Evolutionary conservation across 805 yeast species (phyloP), one percentile per base, ranked within the genome.

Genomic region (Wickerhamomyces alni): DNA sequence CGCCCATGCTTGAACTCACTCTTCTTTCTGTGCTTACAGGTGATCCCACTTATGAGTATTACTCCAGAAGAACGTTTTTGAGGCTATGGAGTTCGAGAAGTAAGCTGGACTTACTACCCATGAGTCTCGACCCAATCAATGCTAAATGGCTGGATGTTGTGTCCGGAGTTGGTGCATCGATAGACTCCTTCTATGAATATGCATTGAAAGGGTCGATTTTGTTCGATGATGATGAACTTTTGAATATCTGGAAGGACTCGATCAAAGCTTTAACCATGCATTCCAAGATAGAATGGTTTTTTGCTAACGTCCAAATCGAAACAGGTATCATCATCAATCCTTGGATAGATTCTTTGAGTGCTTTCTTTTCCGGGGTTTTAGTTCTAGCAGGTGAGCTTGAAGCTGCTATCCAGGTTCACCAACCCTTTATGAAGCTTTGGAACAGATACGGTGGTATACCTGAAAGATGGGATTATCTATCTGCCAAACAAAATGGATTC

Each of bases 151-250:
- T 67, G 30, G 82, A 82, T 40, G 57, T 70, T 0, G 61, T 78
- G 30, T 76, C 93, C 0, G 96, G 96, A 0, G 70, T 85, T 9
- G 97, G 98, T 2, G 97, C 97, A 0, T 83, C 95, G 2, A 75
- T 87, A 13, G 98, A 89, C 59, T 87, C 96, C 0, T 86, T 86
- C 53, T 89, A 82, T 56, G 98, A 89, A 54, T 86, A 88, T 59
- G 84, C 95, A 0, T 68, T 87, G 31, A 89, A 89, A 55, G 78
- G 80, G 17, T 66, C 88, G 2, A 72, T 89, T 10, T 54, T 89
- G 12, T 87, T 88, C 43, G 77, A 84, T 53, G 84, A 82, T 48
- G 65, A 65, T 12, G 63, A 67, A 11, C 61, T 77, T 29, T 53
- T 57, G 29, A 54, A 63, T 3, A 69, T 87, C 42, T 88, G 89